Evolutionary conservation across 1,139 yeast species (phyloP).

Genomic region (Yamadazyma membranifaciens): DNA sequence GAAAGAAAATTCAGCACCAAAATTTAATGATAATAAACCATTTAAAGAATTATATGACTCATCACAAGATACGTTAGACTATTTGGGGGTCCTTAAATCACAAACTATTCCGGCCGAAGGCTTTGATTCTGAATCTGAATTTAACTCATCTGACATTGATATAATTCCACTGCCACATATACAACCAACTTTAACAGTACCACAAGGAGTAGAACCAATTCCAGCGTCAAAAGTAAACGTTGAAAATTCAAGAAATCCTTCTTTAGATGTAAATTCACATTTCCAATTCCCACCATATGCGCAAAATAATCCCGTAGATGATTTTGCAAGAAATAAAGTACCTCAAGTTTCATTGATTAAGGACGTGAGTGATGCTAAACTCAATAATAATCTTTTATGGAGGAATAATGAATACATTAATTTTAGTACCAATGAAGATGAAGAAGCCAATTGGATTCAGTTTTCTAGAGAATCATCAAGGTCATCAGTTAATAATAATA

Average conservation of each 20-base stretch:
- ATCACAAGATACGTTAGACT: conserved; percentile 12
- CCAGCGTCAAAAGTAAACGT: background rate
- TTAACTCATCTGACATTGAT: conserved; percentile 1
- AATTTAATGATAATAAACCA: conserved; percentile 5
- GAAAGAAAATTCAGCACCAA: background rate
- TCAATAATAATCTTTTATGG: background rate
- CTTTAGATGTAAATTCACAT: conserved; percentile 18
- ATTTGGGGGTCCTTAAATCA: background rate
- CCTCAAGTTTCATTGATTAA: conserved; percentile 7
- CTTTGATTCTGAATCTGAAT: conserved; percentile 1
- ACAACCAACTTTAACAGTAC: background rate
- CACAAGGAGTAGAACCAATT: background rate
- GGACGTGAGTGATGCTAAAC: conserved; percentile 15
- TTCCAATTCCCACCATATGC: conserved; percentile 15
- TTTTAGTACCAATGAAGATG: conserved; percentile 19
- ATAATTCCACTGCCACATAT: background rate
- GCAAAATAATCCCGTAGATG: background rate
- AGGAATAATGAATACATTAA: conserved; percentile 1
- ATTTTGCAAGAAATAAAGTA: conserved; percentile 11
- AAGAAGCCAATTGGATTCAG: conserved; percentile 40
- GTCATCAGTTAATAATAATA: conserved; percentile 4
- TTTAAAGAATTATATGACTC: conserved; percentile 16
- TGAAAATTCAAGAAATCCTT: conserved; percentile 9
- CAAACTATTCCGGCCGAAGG: background rate
- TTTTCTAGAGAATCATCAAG: conserved; percentile 16